A percentile compares a stretch with the other conserved stretches of the same genome.
These are phyloP conservation scores for Xylaria sp. DNA, from an alignment of 2,329 filamentous ascomycete species.

Conservation along the genomic window DNA sequence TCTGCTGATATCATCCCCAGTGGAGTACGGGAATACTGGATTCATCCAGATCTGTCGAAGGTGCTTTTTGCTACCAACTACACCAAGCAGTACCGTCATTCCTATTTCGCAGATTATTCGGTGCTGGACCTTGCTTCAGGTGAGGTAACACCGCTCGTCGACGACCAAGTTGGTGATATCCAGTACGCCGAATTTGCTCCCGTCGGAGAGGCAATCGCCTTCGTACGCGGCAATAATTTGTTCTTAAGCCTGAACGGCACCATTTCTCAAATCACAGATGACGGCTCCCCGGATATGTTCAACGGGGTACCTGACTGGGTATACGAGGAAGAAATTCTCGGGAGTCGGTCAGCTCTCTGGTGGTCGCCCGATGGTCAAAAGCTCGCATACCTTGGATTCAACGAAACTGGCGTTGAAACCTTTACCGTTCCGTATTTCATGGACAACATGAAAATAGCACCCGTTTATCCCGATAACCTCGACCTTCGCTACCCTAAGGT, in stretches of 20 bases:
- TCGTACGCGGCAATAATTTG: slow-evolving; percentile 74
- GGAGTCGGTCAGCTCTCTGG: slow-evolving; percentile 63
- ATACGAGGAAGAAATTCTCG: slow-evolving; percentile 69
- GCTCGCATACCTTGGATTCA: slow-evolving; percentile 66
- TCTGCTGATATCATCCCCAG: slow-evolving; percentile 66
- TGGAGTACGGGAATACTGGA: slow-evolving; percentile 67
- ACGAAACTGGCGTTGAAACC: slow-evolving; percentile 74
- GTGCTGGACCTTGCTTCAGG: slow-evolving; percentile 71
- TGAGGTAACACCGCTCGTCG: slow-evolving; percentile 64
- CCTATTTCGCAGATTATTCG: slow-evolving; percentile 74
- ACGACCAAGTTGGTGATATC: slow-evolving; percentile 71
- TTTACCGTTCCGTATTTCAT: slow-evolving; percentile 76
- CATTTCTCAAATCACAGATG: slow-evolving; percentile 66
- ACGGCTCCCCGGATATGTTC: slow-evolving; percentile 71
- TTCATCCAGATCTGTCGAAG: slow-evolving; percentile 67
- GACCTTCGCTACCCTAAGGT: slow-evolving; percentile 76
- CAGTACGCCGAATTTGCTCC: slow-evolving; percentile 74
- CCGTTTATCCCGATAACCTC: slow-evolving; percentile 70
- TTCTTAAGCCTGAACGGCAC: slow-evolving; percentile 67
- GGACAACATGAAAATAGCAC: slow-evolving; percentile 65
- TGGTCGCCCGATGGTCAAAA: slow-evolving; percentile 66
- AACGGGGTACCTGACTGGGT: slow-evolving; percentile 74
- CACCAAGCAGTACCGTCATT: slow-evolving; percentile 75
- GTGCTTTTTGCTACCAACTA: slow-evolving; percentile 73
- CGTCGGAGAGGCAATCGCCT: slow-evolving; percentile 68